These are phyloP conservation scores for Bryoglossum gracile DNA, from an alignment of 495 filamentous ascomycete genomes.

Conservation along the genomic window DNA sequence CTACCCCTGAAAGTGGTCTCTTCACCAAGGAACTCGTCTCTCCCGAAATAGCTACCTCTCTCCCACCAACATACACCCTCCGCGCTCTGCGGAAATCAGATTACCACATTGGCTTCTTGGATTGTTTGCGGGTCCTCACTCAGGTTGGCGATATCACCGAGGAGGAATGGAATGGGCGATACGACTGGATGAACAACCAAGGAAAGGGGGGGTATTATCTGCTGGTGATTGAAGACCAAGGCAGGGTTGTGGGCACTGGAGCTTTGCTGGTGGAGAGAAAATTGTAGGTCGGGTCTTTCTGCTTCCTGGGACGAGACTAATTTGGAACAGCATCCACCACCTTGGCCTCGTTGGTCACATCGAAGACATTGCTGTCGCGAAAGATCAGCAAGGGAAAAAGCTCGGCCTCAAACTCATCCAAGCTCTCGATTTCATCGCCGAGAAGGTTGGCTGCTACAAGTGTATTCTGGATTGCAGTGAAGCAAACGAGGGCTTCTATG, in stretches of 20 bases:
- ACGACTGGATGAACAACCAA: slow-evolving; percentile 72
- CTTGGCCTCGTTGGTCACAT: slow-evolving; percentile 86
- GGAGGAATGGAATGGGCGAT: slow-evolving; percentile 68
- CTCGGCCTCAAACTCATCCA: slow-evolving; percentile 88
- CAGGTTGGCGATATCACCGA: slow-evolving; percentile 82
- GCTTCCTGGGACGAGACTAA: not conserved
- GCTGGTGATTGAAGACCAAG: slow-evolving; percentile 69
- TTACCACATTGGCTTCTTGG: slow-evolving; percentile 73
- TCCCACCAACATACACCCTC: slow-evolving; percentile 75
- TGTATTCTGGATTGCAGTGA: slow-evolving; percentile 54
- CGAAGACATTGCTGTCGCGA: slow-evolving; percentile 93
- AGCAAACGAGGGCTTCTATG: slow-evolving; percentile 93
- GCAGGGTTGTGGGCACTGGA: slow-evolving; percentile 76
- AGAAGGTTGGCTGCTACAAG: slow-evolving; percentile 88
- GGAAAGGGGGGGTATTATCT: slow-evolving; percentile 74
- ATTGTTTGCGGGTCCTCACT: slow-evolving; percentile 84
- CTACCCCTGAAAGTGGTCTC: slow-evolving; percentile 46
- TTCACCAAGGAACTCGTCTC: slow-evolving; percentile 76
- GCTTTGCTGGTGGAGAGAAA: slow-evolving; percentile 80
- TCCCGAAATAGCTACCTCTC: slow-evolving; percentile 55
- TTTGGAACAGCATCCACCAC: slow-evolving; percentile 53
- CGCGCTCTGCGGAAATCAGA: slow-evolving; percentile 74
- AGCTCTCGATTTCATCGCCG: slow-evolving; percentile 81
- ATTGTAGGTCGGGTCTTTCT: slow-evolving; percentile 47
- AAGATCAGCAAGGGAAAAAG: slow-evolving; percentile 95